A percentile compares a stretch with the other conserved stretches of the same genome.
Conservation (phyloP, 192 early-diverging fungal genomes). For the Funneliformis mosseae region DNA sequence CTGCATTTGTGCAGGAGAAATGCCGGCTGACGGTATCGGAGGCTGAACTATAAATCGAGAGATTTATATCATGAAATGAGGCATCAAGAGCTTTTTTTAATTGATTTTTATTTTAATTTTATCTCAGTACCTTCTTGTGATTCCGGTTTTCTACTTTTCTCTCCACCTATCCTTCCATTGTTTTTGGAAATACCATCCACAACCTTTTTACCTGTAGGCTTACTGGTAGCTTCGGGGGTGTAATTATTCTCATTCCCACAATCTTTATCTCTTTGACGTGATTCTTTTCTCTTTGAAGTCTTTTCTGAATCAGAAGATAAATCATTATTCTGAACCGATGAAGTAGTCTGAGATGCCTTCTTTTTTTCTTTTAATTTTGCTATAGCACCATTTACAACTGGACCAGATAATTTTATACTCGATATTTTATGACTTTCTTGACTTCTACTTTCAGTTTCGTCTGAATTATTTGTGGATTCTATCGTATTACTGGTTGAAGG, state of each 20-base stretch:
- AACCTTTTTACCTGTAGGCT: constrained; percentile 11
- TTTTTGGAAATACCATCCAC: not conserved
- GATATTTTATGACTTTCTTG: constrained; percentile 14
- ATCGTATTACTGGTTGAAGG: not conserved
- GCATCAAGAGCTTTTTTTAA: not conserved
- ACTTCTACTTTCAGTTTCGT: constrained; percentile 41
- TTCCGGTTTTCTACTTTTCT: constrained; percentile 20
- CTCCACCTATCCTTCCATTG: constrained; percentile 13
- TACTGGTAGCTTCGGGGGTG: not conserved
- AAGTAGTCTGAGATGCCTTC: constrained; percentile 27
- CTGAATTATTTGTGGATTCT: constrained; percentile 5
- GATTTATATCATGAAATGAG: not conserved
- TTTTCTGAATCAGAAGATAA: constrained; percentile 27
- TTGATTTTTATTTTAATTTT: not conserved
- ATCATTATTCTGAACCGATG: not conserved
- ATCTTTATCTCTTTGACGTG: constrained; percentile 35
- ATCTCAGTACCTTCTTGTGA: not conserved
- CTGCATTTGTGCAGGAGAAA: constrained; percentile 16
- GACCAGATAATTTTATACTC: constrained; percentile 43
- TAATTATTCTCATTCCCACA: constrained; percentile 29
- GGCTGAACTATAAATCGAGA: not conserved
- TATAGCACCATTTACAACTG: constrained; percentile 48
- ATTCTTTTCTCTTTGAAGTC: constrained; percentile 4
- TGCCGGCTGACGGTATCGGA: not conserved
- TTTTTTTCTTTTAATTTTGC: constrained; percentile 51